Conservation (phyloP, 2,329 filamentous ascomycete species). For the Cadophora malorum region DNA sequence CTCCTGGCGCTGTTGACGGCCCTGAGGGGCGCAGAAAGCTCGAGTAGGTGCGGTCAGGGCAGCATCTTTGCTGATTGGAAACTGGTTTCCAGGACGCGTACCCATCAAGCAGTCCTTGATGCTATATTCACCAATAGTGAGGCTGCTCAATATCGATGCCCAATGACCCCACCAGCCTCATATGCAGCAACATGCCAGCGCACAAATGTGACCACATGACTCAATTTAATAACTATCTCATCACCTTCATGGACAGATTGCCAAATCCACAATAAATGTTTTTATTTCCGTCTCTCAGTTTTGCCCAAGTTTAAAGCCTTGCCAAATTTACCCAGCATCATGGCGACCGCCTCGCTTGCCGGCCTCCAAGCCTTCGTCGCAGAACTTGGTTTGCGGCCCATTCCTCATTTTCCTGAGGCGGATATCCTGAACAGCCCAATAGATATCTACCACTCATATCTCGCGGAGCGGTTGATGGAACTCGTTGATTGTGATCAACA, state of each 20-base stretch:
- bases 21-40: not conserved
- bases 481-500: not conserved
- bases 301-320: not conserved
- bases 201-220: not conserved
- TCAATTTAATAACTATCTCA: not conserved
- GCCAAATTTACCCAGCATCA: conserved; percentile 5
- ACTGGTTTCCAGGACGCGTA: not conserved
- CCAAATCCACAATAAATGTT: not conserved
- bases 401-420: not conserved
- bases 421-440: conserved; percentile 4
- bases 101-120: not conserved
- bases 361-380: conserved; percentile 7
- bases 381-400: not conserved
- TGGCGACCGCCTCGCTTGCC: not conserved
- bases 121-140: not conserved
- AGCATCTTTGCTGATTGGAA: not conserved
- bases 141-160: not conserved
- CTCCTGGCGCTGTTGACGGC: not conserved
- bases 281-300: not conserved
- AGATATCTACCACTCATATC: conserved; percentile 9
- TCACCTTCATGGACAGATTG: not conserved
- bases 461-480: not conserved
- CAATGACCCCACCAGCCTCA: conserved; percentile 1
- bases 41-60: not conserved
- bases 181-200: conserved; percentile 2